Base-by-base conservation (phyloP, 1,139 yeast species). In the Lodderomyces jiufengensis region DNA sequence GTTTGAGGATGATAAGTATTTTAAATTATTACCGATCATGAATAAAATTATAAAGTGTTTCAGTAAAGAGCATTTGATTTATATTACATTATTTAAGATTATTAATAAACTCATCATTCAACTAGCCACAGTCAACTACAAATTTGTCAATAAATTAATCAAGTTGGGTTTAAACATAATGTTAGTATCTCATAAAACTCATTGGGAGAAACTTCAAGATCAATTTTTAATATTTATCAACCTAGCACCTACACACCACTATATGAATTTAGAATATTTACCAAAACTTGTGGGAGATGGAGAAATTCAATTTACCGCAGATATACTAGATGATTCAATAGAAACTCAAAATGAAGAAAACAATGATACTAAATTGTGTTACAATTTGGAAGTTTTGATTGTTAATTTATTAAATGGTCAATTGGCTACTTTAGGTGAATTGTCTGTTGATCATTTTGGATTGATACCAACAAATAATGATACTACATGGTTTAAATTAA, bases 211-310 rank as follows among this genome's bases (percentile, higher is more conserved):
- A 4, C 45, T 73, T 10, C 59, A 56, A 28, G 47, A 47, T 9
- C 71, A 71, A 43, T 46, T 70, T 25, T 44, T 60, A 10, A 42
- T 62, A 2, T 71, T 73, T 41, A 30, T 66, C 3, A 70, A 70
- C 40, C 37, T 68, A n/a, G 46, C 49, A 3, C 43, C 54, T 2
- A 48, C 52, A 5, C 52, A 46, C 38, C 37, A 36, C n/a, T 45
- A 45, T 22, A 39, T 51, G 27, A 38, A 33, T 27, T 37, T 41
- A 31, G 31, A 40, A 10, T 18, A 28, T 3, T 32, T 43, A n/a
- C 48, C 48, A 4, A 35, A 40, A 29, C 31, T 44, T 8, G 32
- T 37, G 13, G 41, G 43, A 11, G 37, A 39, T 27, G 25, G 30
- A 8, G 42, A 40, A 5, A 22, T 31, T 3, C 34, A 32, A 8